Evolutionary conservation across 306 rosid species (phyloP).

Genomic region (Medicago arabica): DNA sequence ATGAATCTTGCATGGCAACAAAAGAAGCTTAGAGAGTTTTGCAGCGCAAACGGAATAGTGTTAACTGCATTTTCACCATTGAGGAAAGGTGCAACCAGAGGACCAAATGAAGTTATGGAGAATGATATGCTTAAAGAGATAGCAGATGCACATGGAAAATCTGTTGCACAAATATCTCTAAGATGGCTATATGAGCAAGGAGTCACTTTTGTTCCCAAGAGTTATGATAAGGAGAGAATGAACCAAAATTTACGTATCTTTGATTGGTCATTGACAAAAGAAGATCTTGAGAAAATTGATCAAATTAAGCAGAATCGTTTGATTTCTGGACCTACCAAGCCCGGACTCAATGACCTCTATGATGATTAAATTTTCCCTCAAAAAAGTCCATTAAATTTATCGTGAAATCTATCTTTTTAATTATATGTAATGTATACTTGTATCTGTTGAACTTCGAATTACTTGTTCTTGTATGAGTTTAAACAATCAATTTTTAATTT

Average conservation of each 20-base stretch:
- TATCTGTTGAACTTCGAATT: not conserved
- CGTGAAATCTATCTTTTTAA: not conserved
- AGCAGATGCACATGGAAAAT: conserved; percentile 53
- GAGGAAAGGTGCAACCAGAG: conserved; percentile 60
- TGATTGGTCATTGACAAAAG: conserved; percentile 54
- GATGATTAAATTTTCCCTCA: too few species aligned
- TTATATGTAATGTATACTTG: not conserved
- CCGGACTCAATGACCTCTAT: conserved; percentile 51
- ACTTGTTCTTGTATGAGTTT: not conserved
- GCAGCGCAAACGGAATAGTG: conserved; percentile 53
- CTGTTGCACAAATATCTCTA: conserved; percentile 56
- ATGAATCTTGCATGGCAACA: conserved; percentile 76
- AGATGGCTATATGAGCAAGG: conserved; percentile 68
- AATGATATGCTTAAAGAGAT: conserved; percentile 54
- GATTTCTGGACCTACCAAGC: conserved; percentile 61
- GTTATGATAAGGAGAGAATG: conserved; percentile 64
- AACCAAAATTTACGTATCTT: conserved; percentile 54
- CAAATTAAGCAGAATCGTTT: conserved; percentile 51
- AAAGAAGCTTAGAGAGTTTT: conserved; percentile 57
- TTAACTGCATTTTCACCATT: conserved; percentile 67
- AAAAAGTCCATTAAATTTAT: not conserved
- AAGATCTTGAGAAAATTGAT: conserved; percentile 47
- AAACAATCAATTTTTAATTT: conserved; percentile 3
- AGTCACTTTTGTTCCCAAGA: conserved; percentile 56
- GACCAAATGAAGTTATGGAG: conserved; percentile 60